Percentiles rank a stretch among this genome's conserved stretches.
phyloP scores from a whole-genome alignment of 768 basidiomycete species.

The Boletus bicolor region DNA sequence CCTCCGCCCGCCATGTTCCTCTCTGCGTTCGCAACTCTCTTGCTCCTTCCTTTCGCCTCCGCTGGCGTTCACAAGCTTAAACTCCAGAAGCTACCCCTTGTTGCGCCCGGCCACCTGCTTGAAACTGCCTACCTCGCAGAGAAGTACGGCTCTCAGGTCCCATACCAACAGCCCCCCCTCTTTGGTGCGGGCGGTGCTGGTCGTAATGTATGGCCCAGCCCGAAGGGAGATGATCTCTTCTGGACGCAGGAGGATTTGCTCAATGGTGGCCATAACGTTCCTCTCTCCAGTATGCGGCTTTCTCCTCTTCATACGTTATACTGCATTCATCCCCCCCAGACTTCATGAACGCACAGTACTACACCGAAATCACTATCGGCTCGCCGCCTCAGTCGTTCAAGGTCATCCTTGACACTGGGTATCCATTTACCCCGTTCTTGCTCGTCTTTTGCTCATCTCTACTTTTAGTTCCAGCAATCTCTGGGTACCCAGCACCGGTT shows the following conservation, averaged over 20 bases:
- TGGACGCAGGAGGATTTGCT: slow-evolving; percentile 75
- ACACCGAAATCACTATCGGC: slow-evolving; percentile 80
- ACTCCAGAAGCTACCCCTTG: slow-evolving; percentile 76
- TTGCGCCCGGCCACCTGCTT: slow-evolving; percentile 57
- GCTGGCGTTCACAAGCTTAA: slow-evolving; percentile 79
- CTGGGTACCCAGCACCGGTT: slow-evolving; percentile 83
- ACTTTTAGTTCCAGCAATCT: slow-evolving; percentile 78
- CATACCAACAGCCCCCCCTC: slow-evolving; percentile 55
- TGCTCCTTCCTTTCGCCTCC: slow-evolving; percentile 46
- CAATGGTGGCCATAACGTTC: slow-evolving; percentile 81
- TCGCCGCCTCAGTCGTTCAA: slow-evolving; percentile 87
- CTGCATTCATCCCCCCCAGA: slow-evolving; percentile 45
- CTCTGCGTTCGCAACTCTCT: slow-evolving; percentile 36
- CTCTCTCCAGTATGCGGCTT: slow-evolving; percentile 60
- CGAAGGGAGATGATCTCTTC: slow-evolving; percentile 58
- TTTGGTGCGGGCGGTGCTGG: slow-evolving; percentile 74
- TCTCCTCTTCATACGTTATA: background rate
- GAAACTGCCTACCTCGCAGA: slow-evolving; percentile 86
- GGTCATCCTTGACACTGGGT: slow-evolving; percentile 94
- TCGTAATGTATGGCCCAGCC: slow-evolving; percentile 50
- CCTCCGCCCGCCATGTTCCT: slow-evolving; percentile 41
- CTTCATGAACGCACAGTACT: slow-evolving; percentile 99
- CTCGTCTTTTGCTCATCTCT: slow-evolving; percentile 21
- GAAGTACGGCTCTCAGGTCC: slow-evolving; percentile 71
- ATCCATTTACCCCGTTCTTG: slow-evolving; percentile 1